Percentiles rank a stretch among this genome's conserved stretches.
Conservation (phyloP, 768 basidiomycete species). For the Nidularia sp. region DNA sequence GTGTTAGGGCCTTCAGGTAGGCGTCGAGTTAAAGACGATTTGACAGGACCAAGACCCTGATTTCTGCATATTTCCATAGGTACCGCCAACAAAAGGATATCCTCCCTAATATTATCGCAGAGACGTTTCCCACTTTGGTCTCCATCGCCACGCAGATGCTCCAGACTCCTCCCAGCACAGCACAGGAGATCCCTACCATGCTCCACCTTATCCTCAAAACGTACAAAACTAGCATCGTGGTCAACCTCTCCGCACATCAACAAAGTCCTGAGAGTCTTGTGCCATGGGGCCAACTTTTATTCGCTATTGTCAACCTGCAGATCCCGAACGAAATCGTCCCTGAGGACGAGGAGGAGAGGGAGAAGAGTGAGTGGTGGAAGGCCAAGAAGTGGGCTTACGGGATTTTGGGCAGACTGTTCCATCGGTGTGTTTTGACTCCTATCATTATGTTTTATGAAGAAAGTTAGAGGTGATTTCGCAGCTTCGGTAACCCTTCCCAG, state of each 20-base stretch:
- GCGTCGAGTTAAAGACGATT: neutral
- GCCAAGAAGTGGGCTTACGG: conserved; percentile 92
- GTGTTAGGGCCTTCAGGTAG: conserved; percentile 68
- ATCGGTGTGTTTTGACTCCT: conserved; percentile 37
- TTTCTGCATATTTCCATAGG: conserved; percentile 24
- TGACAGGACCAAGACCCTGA: too few relatives aligned
- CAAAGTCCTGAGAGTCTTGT: conserved; percentile 73
- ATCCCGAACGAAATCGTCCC: conserved; percentile 66
- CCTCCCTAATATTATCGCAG: conserved; percentile 52
- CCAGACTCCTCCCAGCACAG: conserved; percentile 52
- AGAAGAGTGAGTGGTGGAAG: conserved; percentile 85
- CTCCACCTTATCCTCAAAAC: conserved; percentile 85
- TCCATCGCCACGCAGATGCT: conserved; percentile 71
- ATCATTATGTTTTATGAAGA: neutral
- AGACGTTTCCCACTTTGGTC: conserved; percentile 74
- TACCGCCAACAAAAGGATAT: conserved; percentile 65
- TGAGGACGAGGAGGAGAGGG: conserved; percentile 70
- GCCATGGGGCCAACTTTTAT: conserved; percentile 84
- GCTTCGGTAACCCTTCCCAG: conserved; percentile 86
- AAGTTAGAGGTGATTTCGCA: conserved; percentile 15
- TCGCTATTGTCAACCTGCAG: conserved; percentile 70
- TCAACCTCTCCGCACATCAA: conserved; percentile 69
- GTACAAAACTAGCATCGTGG: conserved; percentile 79
- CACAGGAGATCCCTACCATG: conserved; percentile 76
- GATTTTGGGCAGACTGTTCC: conserved; percentile 77